Conservation (phyloP, 192 early-diverging fungal genomes). For the Ambispora gerdemannii region DNA sequence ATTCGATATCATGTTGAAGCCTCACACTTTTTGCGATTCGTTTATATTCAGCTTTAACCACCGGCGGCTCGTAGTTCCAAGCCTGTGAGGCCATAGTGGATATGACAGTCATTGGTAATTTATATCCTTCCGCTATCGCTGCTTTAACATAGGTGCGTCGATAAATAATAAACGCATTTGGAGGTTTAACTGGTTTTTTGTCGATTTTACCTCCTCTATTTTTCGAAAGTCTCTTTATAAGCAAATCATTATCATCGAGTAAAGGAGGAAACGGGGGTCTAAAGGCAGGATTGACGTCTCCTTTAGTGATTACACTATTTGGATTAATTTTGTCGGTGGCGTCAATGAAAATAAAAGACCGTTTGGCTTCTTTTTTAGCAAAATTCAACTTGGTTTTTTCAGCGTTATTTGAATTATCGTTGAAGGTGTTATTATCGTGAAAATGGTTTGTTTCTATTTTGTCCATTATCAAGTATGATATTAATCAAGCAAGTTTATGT, state of each 20-base stretch:
- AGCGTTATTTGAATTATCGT: too few relatives aligned
- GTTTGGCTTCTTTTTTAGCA: too few relatives aligned
- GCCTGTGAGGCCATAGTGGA: conserved; percentile 12
- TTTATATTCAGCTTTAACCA: background rate
- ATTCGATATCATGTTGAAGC: background rate
- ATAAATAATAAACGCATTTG: conserved; percentile 14
- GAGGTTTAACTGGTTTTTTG: background rate
- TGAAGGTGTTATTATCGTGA: too few relatives aligned
- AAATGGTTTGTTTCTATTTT: too few relatives aligned
- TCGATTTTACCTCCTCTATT: background rate
- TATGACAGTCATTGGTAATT: conserved; percentile 16
- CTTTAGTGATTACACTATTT: background rate
- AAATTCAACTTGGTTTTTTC: too few relatives aligned
- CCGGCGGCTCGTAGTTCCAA: background rate
- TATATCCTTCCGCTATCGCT: background rate
- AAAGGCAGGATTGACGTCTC: background rate
- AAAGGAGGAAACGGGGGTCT: background rate
- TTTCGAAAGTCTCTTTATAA: background rate
- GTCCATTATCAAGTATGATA: too few relatives aligned
- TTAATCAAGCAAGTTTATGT: too few relatives aligned
- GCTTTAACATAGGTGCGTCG: background rate
- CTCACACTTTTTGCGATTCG: background rate
- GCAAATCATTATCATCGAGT: background rate
- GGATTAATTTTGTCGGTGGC: background rate
- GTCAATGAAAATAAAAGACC: background rate